phyloP scores from a whole-genome alignment of 2,329 filamentous ascomycete genomes.

The Microcyclospora tardicrescens region DNA sequence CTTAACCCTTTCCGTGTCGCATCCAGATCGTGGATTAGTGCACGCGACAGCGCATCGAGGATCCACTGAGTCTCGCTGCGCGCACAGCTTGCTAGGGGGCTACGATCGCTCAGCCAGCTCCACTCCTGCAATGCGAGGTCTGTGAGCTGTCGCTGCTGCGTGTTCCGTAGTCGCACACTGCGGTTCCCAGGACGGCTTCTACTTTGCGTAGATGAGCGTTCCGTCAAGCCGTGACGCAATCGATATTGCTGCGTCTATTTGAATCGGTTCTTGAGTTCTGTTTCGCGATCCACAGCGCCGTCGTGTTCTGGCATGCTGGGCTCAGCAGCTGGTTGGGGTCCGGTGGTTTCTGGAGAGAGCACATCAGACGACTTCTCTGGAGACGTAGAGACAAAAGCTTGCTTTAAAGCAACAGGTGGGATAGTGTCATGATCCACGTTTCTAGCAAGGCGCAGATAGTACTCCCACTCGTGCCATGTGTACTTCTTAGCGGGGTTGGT shows the following conservation, averaged over 20 bases:
- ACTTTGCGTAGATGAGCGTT: slow-evolving; percentile 4
- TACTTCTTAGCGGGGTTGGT: slow-evolving; percentile 25
- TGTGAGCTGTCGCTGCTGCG: slow-evolving; percentile 6
- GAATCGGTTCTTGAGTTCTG: slow-evolving; percentile 3
- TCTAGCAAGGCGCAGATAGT: slow-evolving; percentile 36
- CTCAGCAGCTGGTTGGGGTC: background rate
- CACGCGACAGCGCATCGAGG: slow-evolving; percentile 48
- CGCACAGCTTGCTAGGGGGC: slow-evolving; percentile 52
- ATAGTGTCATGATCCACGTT: slow-evolving; percentile 25
- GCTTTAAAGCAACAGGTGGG: background rate
- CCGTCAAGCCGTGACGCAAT: slow-evolving; percentile 5
- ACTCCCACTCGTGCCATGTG: slow-evolving; percentile 32
- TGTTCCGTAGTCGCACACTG: slow-evolving; percentile 1
- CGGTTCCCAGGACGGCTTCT: too few relatives aligned
- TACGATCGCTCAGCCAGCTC: slow-evolving; percentile 61
- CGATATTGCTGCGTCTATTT: slow-evolving; percentile 6
- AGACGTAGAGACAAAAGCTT: background rate
- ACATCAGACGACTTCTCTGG: background rate
- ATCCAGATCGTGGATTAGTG: slow-evolving; percentile 40
- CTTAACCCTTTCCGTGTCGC: slow-evolving; percentile 12
- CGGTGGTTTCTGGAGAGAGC: background rate
- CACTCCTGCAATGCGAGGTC: slow-evolving; percentile 33
- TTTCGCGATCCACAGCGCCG: slow-evolving; percentile 11
- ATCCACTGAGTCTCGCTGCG: slow-evolving; percentile 63
- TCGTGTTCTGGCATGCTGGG: slow-evolving; percentile 5